Percentiles rank a stretch among this genome's conserved stretches.
Evolutionary conservation across 202 grass and related monocot species (phyloP).

Genomic region (Panicum virgatum): DNA sequence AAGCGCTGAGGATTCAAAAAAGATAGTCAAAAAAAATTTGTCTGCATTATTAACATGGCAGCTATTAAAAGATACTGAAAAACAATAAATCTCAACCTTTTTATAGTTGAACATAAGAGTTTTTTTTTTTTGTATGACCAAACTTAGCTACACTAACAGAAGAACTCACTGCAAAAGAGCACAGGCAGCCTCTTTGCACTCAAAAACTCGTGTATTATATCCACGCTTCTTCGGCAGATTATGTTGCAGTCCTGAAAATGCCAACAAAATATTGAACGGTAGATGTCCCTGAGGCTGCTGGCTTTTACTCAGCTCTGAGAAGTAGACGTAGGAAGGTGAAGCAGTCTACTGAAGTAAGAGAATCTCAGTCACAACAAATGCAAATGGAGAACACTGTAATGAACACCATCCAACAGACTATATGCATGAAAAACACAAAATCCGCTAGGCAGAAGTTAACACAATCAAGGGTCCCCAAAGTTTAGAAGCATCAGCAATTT

Average conservation of each 20-base stretch:
- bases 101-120: background rate
- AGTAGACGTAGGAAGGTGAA: conserved; percentile 54
- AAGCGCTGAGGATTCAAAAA: conserved; percentile 49
- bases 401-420: conserved; percentile 9
- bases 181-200: conserved; percentile 83
- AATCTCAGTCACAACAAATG: conserved; percentile 33
- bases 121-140: background rate
- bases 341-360: conserved; percentile 58
- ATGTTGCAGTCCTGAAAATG: conserved; percentile 92
- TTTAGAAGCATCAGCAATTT: background rate
- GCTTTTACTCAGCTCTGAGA: conserved; percentile 67
- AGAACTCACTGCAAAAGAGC: conserved; percentile 73
- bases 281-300: conserved; percentile 44
- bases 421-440: conserved; percentile 18
- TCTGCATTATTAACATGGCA: background rate
- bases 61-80: background rate
- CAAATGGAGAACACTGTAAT: conserved; percentile 23
- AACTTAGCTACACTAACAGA: conserved; percentile 1
- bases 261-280: conserved; percentile 91
- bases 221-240: conserved; percentile 83
- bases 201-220: conserved; percentile 82
- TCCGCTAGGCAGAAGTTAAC: background rate
- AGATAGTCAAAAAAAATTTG: conserved; percentile 26
- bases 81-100: background rate
- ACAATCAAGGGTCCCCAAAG: conserved; percentile 11